Conservation (phyloP, 768 basidiomycete species). For the Pisolithus marmoratus region DNA sequence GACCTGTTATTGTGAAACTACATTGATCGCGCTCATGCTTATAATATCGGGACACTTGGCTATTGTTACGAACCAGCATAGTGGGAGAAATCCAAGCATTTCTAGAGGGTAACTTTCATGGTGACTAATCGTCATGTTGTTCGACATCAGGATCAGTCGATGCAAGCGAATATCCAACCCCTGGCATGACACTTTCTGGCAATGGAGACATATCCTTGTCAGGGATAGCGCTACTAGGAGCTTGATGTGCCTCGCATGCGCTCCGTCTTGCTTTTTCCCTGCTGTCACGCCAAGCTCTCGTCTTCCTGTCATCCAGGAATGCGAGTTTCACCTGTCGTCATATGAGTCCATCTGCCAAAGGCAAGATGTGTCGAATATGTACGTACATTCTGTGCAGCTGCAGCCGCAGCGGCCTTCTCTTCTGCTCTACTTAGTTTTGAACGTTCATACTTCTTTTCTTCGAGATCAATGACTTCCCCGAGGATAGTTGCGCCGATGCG, state of each 20-base stretch:
- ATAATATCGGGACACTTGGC: too few species aligned
- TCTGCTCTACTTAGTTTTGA: constrained; percentile 42
- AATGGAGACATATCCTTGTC: neutral
- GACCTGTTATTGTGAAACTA: too few species aligned
- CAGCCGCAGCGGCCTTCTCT: constrained; percentile 54
- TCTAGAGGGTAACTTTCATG: constrained; percentile 8
- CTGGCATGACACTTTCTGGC: constrained; percentile 18
- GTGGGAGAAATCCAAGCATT: too few species aligned
- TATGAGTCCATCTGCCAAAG: neutral
- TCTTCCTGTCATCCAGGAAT: constrained; percentile 72
- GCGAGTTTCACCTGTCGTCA: constrained; percentile 62
- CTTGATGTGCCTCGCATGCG: constrained; percentile 29
- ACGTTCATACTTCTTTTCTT: constrained; percentile 44
- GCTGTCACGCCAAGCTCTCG: constrained; percentile 48
- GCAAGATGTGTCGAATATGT: neutral
- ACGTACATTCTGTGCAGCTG: constrained; percentile 51
- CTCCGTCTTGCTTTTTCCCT: constrained; percentile 50
- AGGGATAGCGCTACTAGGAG: too few species aligned
- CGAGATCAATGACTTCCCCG: constrained; percentile 52
- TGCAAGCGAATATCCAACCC: constrained; percentile 16
- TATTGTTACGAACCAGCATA: too few species aligned
- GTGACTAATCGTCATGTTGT: neutral
- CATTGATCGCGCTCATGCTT: too few species aligned
- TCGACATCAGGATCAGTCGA: constrained; percentile 8
- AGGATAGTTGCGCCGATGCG: constrained; percentile 61